A percentile compares a stretch with the other conserved stretches of the same genome.
Conservation (phyloP, 805 yeast genomes). For the Blastobotrys mokoenaii region DNA sequence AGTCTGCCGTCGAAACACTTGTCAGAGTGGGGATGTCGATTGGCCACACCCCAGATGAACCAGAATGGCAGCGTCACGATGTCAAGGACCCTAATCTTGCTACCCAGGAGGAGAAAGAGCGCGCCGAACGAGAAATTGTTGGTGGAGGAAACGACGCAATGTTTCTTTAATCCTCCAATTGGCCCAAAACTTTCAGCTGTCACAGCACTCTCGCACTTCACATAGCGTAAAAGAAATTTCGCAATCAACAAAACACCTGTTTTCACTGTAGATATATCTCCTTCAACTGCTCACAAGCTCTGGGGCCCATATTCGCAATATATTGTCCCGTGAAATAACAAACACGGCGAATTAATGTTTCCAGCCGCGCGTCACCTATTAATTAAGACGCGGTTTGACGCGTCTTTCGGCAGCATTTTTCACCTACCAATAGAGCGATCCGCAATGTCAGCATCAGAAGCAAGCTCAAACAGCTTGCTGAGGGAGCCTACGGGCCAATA, state of each 20-base stretch:
- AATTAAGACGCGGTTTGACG: background rate
- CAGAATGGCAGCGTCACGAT: slow-evolving; percentile 43
- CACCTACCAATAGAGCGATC: background rate
- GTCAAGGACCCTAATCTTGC: slow-evolving; percentile 10
- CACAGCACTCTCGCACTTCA: no score
- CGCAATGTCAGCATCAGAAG: background rate
- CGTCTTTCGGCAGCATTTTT: no score
- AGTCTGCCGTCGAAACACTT: slow-evolving; percentile 66
- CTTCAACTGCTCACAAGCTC: no score
- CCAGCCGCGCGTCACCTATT: no score
- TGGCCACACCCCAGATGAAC: slow-evolving; percentile 54
- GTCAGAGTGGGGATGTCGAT: slow-evolving; percentile 87
- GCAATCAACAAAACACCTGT: no score
- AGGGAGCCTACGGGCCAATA: no score
- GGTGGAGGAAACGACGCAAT: slow-evolving; percentile 1
- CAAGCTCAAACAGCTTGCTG: background rate
- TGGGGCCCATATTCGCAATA: no score
- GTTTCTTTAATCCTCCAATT: background rate
- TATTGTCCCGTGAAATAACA: no score
- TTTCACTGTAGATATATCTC: no score
- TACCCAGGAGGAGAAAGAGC: slow-evolving; percentile 5
- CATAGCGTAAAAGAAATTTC: no score
- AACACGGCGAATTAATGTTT: background rate
- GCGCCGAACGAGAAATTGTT: slow-evolving; percentile 9
- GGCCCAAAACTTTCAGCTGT: no score